Evolutionary conservation across 2,329 filamentous ascomycete species (phyloP), one percentile per base, ranked within the genome.

Genomic region (Dactylellina leptospora): DNA sequence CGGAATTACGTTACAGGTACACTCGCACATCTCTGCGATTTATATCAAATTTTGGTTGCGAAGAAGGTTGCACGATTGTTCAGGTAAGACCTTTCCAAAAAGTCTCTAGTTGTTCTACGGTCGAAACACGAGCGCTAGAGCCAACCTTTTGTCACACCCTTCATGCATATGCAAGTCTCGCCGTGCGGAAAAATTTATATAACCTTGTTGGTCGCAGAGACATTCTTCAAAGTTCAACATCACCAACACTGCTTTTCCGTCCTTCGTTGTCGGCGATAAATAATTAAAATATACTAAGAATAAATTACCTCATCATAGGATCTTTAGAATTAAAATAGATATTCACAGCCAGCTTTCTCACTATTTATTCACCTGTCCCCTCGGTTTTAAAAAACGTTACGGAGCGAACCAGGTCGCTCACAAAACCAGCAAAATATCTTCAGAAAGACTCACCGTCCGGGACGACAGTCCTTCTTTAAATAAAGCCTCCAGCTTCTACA

Each of bases 81-180:
- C 22, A 70, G 64, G 64, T 70, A 55, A 70, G 64, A 61, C 44
- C 28, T 59, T 63, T 54, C 40, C 13, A 23, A 28, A 23, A 51
- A 30, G 45, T 59, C 22, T 33, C 56, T 53, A 58, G 38, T 47
- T 36, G 38, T 68, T 71, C 36, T 44, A 18, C 51, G 55, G 51
- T 54, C 11, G 1, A 51, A 59, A 42, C n/a, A n/a, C 38, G 18
- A 42, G 38, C 16, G 36, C 36, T 18, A 22, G 27, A 23, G 47
- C 48, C 48, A 48, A 56, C 18, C 16, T 54, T 53, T 51, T 47
- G 51, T 71, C 45, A 51, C 53, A 45, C 59, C 27, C 58, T 58
- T n/a, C 22, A 22, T 71, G 58, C 66, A 71, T 71, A 63, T 71
- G 58, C 66, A 62, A 23, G 64, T 47, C 66, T 59, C 42, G 51